A percentile compares a stretch with the other conserved stretches of the same genome.
These are phyloP conservation scores for Entomortierella parvispora DNA, from an alignment of 192 early-diverging fungal genomes.

Conservation along the genomic window DNA sequence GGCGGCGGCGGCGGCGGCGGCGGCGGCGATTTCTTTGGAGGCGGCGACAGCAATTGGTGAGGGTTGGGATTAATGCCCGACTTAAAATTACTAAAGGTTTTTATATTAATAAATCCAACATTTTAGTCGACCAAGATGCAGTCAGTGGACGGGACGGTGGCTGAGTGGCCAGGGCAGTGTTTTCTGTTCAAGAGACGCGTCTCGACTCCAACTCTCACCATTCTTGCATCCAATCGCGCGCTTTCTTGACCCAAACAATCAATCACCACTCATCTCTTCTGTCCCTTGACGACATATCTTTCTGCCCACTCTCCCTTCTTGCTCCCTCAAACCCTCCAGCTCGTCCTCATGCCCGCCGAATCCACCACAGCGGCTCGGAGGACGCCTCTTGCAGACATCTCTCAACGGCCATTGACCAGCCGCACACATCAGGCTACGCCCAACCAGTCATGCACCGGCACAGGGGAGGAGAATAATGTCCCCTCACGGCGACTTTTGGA, in stretches of 20 bases:
- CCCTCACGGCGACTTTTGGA: constrained; percentile 32
- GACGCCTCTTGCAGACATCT: constrained; percentile 40
- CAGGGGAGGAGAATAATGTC: constrained; percentile 33
- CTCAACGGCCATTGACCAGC: constrained; percentile 19
- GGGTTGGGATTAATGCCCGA: background rate
- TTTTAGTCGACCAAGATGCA: too few relatives aligned
- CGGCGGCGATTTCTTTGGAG: background rate
- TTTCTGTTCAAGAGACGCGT: constrained; percentile 11
- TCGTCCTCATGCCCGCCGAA: background rate
- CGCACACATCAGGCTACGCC: background rate
- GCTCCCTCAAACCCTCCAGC: background rate
- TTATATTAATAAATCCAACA: too few relatives aligned
- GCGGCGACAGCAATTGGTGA: background rate
- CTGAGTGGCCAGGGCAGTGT: too few relatives aligned
- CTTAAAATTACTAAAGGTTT: too few relatives aligned
- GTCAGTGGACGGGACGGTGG: too few relatives aligned
- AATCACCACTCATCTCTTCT: too few relatives aligned
- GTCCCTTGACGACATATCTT: too few relatives aligned
- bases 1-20: background rate
- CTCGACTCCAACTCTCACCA: too few relatives aligned
- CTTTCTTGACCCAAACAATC: too few relatives aligned
- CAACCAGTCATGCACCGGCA: constrained; percentile 5
- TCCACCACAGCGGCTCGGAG: constrained; percentile 2
- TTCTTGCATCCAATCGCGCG: too few relatives aligned
- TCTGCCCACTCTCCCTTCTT: background rate